Evolutionary conservation across 257 asterid species (phyloP).

Genomic region (Cruciata laevipes): DNA sequence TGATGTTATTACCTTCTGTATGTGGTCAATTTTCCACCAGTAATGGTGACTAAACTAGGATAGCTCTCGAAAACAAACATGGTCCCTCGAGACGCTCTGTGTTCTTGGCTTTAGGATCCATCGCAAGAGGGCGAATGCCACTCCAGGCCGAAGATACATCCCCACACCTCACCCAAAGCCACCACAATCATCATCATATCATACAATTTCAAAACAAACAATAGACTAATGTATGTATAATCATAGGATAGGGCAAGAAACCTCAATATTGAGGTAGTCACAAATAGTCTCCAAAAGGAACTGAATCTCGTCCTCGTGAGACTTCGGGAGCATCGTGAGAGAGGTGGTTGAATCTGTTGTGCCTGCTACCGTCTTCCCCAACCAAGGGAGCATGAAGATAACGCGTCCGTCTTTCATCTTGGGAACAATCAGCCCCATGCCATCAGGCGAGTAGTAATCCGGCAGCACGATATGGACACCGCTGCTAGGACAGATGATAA

Average conservation of each 20-base stretch:
- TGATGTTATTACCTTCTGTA: constrained; percentile 75
- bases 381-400: constrained; percentile 97
- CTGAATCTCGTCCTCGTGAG: constrained; percentile 90
- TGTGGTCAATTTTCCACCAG: constrained; percentile 99
- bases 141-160: constrained; percentile 99
- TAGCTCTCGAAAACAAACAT: constrained; percentile 78
- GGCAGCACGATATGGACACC: constrained; percentile 98
- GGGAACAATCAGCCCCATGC: constrained; percentile 99
- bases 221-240: too few species aligned
- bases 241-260: constrained; percentile 11
- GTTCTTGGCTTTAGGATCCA: constrained; percentile 82
- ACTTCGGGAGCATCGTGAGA: constrained; percentile 92
- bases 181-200: background rate
- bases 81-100: constrained; percentile 95
- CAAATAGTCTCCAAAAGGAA: constrained; percentile 92
- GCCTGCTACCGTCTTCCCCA: constrained; percentile 96
- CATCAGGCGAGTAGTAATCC: constrained; percentile 95
- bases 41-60: constrained; percentile 90
- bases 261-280: constrained; percentile 93
- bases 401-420: constrained; percentile 99
- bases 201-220: background rate
- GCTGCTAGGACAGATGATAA: constrained; percentile 87
- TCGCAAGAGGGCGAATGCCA: constrained; percentile 94
- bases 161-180: constrained; percentile 65
- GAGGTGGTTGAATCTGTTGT: constrained; percentile 88